A percentile compares a stretch with the other conserved stretches of the same genome.
Evolutionary conservation across 768 basidiomycete genomes (phyloP).

Genomic region (Lentinula aciculospora): DNA sequence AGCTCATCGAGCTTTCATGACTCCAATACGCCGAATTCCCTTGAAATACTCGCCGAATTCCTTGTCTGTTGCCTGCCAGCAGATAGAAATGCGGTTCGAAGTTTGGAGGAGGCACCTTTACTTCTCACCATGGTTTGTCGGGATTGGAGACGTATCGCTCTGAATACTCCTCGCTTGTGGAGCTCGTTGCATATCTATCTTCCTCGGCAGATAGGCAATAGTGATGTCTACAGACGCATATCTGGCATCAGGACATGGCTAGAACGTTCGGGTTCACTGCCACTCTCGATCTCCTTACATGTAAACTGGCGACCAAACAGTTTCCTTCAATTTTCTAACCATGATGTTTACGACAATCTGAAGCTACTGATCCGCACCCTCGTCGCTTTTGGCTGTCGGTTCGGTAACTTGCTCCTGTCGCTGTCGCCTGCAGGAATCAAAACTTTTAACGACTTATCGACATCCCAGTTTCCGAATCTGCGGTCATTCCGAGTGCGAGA

Average conservation of each 20-base stretch:
- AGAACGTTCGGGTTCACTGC: neutral
- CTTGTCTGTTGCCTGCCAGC: conserved; percentile 21
- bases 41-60: conserved; percentile 20
- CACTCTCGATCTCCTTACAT: conserved; percentile 1
- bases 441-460: neutral
- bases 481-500: neutral
- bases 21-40: conserved; percentile 19
- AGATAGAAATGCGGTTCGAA: conserved; percentile 14
- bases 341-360: neutral
- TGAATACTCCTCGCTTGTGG: conserved; percentile 22
- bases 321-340: too few species aligned
- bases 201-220: neutral
- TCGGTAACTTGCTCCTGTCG: neutral
- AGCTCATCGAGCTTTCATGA: conserved; percentile 18
- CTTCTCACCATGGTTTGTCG: conserved; percentile 20
- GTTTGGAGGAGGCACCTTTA: conserved; percentile 16
- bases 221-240: neutral
- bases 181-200: conserved; percentile 12
- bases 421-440: neutral
- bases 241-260: neutral
- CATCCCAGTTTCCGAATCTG: neutral
- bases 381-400: neutral
- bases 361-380: neutral
- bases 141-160: conserved; percentile 19
- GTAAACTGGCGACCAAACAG: too few species aligned